Evolutionary conservation across 2,329 filamentous ascomycete genomes (phyloP).

Genomic region (Chaetomium sp.): DNA sequence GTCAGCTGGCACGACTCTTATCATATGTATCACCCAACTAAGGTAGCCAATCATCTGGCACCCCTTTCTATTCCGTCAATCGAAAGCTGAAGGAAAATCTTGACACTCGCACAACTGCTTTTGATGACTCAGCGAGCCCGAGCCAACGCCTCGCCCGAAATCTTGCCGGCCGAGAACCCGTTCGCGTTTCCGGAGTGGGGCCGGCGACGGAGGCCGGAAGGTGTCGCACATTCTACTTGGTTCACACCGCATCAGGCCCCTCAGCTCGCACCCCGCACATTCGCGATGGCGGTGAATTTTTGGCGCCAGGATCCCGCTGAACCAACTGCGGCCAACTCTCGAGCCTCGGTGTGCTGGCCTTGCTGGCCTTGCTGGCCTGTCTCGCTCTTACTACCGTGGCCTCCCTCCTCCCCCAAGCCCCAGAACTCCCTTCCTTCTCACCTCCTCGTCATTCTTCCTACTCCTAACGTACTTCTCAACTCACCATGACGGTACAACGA

Average conservation of each 20-base stretch:
- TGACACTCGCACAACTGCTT: not conserved
- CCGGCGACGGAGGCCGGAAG: too few species aligned
- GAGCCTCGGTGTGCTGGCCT: too few species aligned
- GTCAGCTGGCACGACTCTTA: too few species aligned
- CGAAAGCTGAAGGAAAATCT: not conserved
- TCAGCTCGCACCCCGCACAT: too few species aligned
- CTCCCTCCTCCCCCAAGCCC: not conserved
- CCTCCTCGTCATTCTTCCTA: constrained; percentile 7
- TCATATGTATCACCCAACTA: too few species aligned
- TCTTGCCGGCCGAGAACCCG: not conserved
- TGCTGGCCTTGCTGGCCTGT: constrained; percentile 3
- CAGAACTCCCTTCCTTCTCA: not conserved
- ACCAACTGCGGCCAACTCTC: constrained; percentile 4
- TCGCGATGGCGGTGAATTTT: not conserved
- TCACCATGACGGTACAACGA: constrained; percentile 4
- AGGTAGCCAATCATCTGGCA: too few species aligned
- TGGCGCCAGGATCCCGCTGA: constrained; percentile 5
- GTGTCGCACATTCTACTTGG: too few species aligned
- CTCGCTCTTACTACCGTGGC: not conserved
- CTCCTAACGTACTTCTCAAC: constrained; percentile 6
- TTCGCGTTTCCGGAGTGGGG: not conserved
- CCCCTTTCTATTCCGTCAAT: too few species aligned
- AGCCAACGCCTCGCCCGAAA: not conserved
- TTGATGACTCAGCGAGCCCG: not conserved
- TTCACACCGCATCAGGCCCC: too few species aligned